These are phyloP conservation scores for Apophysomyces elegans DNA, from an alignment of 371 early-diverging fungal genomes.

Conservation along the genomic window DNA sequence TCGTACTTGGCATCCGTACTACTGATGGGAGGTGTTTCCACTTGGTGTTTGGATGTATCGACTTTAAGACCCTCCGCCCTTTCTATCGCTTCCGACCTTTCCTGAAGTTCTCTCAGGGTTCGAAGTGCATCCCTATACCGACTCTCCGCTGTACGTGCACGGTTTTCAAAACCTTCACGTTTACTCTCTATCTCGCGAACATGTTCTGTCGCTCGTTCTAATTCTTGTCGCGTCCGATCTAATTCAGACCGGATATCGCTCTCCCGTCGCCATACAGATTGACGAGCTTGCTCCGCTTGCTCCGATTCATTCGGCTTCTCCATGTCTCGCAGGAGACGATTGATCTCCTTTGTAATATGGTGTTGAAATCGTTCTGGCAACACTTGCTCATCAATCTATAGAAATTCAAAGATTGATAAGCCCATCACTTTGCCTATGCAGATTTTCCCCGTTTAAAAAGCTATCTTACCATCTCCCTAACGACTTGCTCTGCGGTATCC, in stretches of 20 bases:
- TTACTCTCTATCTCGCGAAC: conserved; percentile 38
- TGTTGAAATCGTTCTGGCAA: conserved; percentile 67
- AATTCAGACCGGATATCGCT: conserved; percentile 48
- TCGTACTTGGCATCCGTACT: conserved; percentile 14
- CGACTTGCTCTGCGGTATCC: conserved; percentile 83
- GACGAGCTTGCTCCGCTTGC: conserved; percentile 41
- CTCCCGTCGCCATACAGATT: conserved; percentile 55
- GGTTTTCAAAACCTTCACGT: conserved; percentile 42
- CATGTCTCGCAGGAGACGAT: conserved; percentile 71
- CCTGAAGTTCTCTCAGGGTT: conserved; percentile 35
- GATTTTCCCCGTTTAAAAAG: not conserved
- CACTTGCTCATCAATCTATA: conserved; percentile 68
- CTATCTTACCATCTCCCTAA: conserved; percentile 68
- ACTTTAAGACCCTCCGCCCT: conserved; percentile 7
- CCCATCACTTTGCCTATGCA: not conserved
- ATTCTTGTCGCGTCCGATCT: conserved; percentile 38
- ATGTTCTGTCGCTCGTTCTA: conserved; percentile 36
- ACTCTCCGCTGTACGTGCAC: conserved; percentile 40
- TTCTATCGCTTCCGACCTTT: conserved; percentile 10
- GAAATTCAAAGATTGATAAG: not conserved
- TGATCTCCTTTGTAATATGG: conserved; percentile 76
- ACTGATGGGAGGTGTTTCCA: not conserved
- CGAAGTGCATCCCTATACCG: conserved; percentile 38
- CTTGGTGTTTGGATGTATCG: conserved; percentile 13
- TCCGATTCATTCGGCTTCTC: conserved; percentile 43